Conservation (phyloP, 352 stramenopile genomes). For the Pseudoperonospora humuli region DNA sequence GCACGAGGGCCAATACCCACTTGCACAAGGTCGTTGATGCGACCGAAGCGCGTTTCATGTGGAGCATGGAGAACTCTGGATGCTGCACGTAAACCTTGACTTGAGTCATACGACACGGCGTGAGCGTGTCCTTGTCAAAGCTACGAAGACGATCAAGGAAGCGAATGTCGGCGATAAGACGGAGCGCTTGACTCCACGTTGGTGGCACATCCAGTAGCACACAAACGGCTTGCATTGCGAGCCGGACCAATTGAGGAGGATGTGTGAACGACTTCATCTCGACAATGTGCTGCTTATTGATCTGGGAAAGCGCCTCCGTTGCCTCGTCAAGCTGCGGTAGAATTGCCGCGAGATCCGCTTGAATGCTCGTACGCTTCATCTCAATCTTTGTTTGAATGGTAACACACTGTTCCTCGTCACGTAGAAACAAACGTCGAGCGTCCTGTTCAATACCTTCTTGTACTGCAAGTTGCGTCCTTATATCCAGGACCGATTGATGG, state of each 20-base stretch:
- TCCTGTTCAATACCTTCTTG: slow-evolving; percentile 35
- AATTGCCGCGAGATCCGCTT: slow-evolving; percentile 48
- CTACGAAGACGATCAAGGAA: slow-evolving; percentile 53
- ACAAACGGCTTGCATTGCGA: slow-evolving; percentile 75
- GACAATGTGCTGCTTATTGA: slow-evolving; percentile 75
- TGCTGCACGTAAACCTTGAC: slow-evolving; percentile 59
- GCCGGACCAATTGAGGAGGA: slow-evolving; percentile 54
- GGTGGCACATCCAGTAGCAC: slow-evolving; percentile 47
- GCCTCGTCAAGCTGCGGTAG: slow-evolving; percentile 50
- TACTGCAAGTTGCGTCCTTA: slow-evolving; percentile 15
- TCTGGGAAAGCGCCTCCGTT: slow-evolving; percentile 53
- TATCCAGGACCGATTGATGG: slow-evolving; percentile 24
- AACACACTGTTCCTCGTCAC: slow-evolving; percentile 46
- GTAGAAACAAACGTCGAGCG: slow-evolving; percentile 36
- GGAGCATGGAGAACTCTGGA: slow-evolving; percentile 70
- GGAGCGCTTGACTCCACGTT: slow-evolving; percentile 60
- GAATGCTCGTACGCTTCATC: slow-evolving; percentile 40
- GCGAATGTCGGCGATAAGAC: slow-evolving; percentile 55
- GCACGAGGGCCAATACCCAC: slow-evolving; percentile 60
- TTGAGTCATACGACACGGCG: slow-evolving; percentile 36
- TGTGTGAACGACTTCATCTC: slow-evolving; percentile 78
- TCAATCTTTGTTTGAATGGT: slow-evolving; percentile 54
- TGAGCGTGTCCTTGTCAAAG: slow-evolving; percentile 52
- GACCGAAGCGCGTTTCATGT: slow-evolving; percentile 62
- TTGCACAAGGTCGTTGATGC: slow-evolving; percentile 65